Percentiles rank a stretch among this genome's conserved stretches.
These are phyloP conservation scores for Marasmius sp. DNA, from an alignment of 1,284 basidiomycete species.

Conservation along the genomic window DNA sequence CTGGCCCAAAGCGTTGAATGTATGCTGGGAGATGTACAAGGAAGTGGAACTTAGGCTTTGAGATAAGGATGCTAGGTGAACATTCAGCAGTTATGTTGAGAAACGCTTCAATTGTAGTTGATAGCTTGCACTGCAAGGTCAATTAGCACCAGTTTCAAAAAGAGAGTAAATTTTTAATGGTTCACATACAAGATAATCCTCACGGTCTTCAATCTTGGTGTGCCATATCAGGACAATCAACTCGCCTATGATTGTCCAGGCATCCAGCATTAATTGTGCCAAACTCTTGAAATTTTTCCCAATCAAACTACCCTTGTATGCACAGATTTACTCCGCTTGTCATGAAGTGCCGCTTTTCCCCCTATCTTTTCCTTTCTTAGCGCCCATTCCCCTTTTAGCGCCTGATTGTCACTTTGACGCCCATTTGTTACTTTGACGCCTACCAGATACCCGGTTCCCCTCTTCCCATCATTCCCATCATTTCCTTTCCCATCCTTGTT, in stretches of 20 bases:
- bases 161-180: not conserved
- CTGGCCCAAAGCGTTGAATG: constrained; percentile 23
- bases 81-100: constrained; percentile 12
- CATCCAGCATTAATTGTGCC: constrained; percentile 18
- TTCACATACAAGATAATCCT: constrained; percentile 12
- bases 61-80: constrained; percentile 17
- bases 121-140: constrained; percentile 7
- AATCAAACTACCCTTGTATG: constrained; percentile 24
- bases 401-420: too few species aligned
- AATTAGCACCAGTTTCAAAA: not conserved
- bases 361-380: too few species aligned
- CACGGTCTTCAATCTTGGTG: constrained; percentile 20
- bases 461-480: too few species aligned
- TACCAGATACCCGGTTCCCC: too few species aligned
- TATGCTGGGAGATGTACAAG: constrained; percentile 18
- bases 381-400: too few species aligned
- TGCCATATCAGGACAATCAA: constrained; percentile 23
- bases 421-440: too few species aligned
- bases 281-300: constrained; percentile 29
- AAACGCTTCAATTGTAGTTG: constrained; percentile 16
- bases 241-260: constrained; percentile 15
- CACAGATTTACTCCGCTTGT: constrained; percentile 23
- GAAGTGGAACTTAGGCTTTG: constrained; percentile 23
- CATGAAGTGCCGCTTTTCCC: too few species aligned
- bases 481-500: too few species aligned